Evolutionary conservation across 192 early-diverging fungal species (phyloP), one percentile per base, ranked within the genome.

Genomic region (Geranomyces michiganensis): DNA sequence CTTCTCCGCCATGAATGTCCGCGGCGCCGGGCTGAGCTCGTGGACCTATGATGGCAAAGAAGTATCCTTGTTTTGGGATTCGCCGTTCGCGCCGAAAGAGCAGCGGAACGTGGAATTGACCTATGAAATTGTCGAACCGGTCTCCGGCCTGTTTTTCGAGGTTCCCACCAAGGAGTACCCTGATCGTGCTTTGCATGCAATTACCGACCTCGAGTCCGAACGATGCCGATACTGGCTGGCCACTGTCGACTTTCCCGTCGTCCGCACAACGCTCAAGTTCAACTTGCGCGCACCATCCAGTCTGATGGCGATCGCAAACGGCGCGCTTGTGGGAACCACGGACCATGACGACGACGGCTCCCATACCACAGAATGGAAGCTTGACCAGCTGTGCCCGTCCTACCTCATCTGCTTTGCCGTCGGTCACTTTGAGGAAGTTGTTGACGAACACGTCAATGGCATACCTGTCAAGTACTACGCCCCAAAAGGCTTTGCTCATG

Each of bases 201-300:
- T 86, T 44, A 84, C 84, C 1, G 82, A 84, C 59, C 75, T 81
- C 48, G 84, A 84, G 61, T 47, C 78, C 1, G 78, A 77, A 47
- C 73, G 82, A 4, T 79, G 79, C 7, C 75, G 84, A 13, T 84
- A 86, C 75, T 86, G 84, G 84, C 70, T 86, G 1, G 75, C 84
- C 0, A 75, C 69, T 47, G 80, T 86, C 30, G 84, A 86, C 56
- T 79, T 70, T 41, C 84, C 84, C 1, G 58, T 74, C 5, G 82
- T 84, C 9, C 59, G 84, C 17, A 84, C 84, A 19, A 67, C 75
- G 15, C 53, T 80, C 15, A 71, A 70, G 19, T 86, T 79, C 70
- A 45, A 29, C 59, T 70, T 86, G 19, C 85, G 83, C 29, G 81
- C 81, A 48, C 67, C 78, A 4, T 68, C 64, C 26, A 41, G 72